phyloP scores from a whole-genome alignment of 306 rosid genomes.

The Cucurbita argyrosperma region DNA sequence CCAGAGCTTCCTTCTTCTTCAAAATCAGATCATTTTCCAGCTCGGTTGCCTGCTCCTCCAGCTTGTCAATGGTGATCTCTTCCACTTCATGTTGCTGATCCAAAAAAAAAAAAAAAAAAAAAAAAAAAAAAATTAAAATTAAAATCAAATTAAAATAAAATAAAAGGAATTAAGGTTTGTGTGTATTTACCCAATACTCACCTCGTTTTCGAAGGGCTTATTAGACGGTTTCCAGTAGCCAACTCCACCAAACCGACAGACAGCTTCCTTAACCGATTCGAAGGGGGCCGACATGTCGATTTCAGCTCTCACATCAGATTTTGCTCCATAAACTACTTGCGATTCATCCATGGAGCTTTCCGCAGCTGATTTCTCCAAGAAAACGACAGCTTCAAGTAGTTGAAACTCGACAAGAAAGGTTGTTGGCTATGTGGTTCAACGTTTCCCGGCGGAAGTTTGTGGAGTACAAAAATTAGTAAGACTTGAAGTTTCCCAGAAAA shows the following conservation, averaged over 20 bases:
- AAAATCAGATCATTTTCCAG: constrained; percentile 35
- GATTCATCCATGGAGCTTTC: background rate
- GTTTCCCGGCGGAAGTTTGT: too few species aligned
- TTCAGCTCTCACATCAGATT: constrained; percentile 28
- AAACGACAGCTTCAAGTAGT: background rate
- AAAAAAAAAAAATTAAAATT: too few species aligned
- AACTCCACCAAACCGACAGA: constrained; percentile 49
- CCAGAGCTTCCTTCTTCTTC: constrained; percentile 41
- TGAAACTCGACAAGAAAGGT: background rate
- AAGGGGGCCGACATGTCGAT: constrained; percentile 74
- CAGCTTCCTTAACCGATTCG: constrained; percentile 76
- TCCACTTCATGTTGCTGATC: constrained; percentile 14
- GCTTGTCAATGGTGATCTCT: constrained; percentile 21
- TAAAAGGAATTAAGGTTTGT: background rate
- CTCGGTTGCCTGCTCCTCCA: constrained; percentile 26
- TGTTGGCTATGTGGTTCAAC: background rate
- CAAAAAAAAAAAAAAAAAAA: background rate
- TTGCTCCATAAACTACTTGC: background rate
- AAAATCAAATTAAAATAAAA: background rate
- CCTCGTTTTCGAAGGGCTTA: constrained; percentile 22
- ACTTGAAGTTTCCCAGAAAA: background rate
- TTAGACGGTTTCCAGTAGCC: constrained; percentile 69
- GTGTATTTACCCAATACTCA: background rate
- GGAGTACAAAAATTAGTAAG: background rate
- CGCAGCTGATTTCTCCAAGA: background rate